phyloP scores from a whole-genome alignment of 345 rosid genomes.

The Salix dunnii region DNA sequence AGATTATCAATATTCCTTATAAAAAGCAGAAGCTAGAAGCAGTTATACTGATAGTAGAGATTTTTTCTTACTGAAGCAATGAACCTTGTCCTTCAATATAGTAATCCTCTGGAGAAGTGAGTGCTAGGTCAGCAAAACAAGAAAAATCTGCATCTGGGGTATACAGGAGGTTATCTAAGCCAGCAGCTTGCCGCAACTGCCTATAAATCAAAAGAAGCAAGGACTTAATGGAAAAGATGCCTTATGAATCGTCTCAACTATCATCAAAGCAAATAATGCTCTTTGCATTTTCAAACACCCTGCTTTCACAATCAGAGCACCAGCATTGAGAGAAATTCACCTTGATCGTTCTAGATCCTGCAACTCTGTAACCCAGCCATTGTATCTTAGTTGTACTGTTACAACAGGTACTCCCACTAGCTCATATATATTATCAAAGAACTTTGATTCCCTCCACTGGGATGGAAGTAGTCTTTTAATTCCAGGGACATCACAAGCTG shows the following conservation, averaged over 20 bases:
- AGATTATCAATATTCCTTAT: neutral
- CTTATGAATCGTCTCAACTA: neutral
- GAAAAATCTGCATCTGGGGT: slow-evolving; percentile 99
- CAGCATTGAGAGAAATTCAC: slow-evolving; percentile 30
- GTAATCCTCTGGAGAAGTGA: slow-evolving; percentile 88
- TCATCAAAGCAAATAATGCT: neutral
- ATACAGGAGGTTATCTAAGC: slow-evolving; percentile 90
- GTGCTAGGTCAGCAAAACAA: slow-evolving; percentile 92
- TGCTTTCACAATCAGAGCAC: neutral
- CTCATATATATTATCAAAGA: slow-evolving; percentile 76
- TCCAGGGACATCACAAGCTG: slow-evolving; percentile 97
- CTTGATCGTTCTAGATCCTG: slow-evolving; percentile 77
- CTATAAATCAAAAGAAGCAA: slow-evolving; percentile 33
- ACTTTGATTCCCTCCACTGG: slow-evolving; percentile 68
- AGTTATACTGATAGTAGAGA: neutral
- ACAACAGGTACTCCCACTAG: slow-evolving; percentile 91
- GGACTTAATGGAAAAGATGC: neutral
- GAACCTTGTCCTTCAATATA: slow-evolving; percentile 94
- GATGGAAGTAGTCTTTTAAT: slow-evolving; percentile 85
- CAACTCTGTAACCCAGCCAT: slow-evolving; percentile 96
- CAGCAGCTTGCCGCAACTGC: slow-evolving; percentile 73
- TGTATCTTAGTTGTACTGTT: slow-evolving; percentile 89
- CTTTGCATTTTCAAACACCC: neutral
- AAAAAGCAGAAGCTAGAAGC: neutral
- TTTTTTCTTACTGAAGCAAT: slow-evolving; percentile 82